Conservation (phyloP, 2,329 filamentous ascomycete species). For the Cordyceps fumosorosea region DNA sequence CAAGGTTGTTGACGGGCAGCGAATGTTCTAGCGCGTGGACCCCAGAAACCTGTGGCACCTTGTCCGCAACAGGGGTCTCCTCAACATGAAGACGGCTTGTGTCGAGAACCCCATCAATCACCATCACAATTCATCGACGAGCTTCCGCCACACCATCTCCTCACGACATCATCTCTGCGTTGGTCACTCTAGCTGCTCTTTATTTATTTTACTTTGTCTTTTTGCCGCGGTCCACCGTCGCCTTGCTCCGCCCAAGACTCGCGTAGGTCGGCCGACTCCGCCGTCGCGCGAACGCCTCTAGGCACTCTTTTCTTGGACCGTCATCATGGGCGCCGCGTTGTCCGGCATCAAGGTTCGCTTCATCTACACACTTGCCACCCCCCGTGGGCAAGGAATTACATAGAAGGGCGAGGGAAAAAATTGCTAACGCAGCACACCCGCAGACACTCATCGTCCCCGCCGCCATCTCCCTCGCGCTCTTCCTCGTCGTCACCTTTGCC, state of each 20-base stretch:
- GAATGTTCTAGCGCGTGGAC: background rate
- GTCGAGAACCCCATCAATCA: background rate
- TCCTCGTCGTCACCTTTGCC: conserved; percentile 58
- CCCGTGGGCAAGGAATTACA: too few species aligned
- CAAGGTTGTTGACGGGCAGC: too few species aligned
- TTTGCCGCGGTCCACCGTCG: too few species aligned
- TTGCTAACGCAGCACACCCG: background rate
- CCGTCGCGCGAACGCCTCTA: background rate
- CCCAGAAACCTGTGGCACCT: background rate
- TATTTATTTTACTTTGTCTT: too few species aligned
- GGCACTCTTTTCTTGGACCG: background rate
- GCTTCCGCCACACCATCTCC: background rate
- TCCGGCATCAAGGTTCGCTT: conserved; percentile 30
- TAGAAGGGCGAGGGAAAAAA: background rate
- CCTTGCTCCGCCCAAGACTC: too few species aligned
- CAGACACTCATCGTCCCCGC: conserved; percentile 57
- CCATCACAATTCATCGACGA: background rate
- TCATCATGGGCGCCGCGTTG: conserved; percentile 27
- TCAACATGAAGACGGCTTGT: background rate
- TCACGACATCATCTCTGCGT: too few species aligned
- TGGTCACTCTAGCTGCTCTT: background rate
- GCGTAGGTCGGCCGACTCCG: background rate
- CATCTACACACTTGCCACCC: background rate
- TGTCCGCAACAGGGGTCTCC: background rate
- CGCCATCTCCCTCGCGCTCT: conserved; percentile 62